phyloP scores from a whole-genome alignment of 164 flowering plant species.

The Protea cynaroides region DNA sequence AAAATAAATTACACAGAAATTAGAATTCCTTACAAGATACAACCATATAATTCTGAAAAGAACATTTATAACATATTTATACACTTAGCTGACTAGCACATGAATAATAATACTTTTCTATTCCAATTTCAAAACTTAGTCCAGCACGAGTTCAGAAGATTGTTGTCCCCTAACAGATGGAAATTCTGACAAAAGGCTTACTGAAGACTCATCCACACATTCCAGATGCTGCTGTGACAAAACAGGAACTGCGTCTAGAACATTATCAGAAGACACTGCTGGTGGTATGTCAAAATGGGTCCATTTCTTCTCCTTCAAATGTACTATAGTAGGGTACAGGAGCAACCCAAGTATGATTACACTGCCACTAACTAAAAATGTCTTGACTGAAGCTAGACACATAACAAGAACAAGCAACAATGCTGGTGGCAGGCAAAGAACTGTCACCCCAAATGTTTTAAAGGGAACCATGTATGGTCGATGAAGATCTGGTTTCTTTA shows the following conservation, averaged over 20 bases:
- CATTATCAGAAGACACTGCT: slow-evolving; percentile 9
- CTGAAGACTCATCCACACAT: slow-evolving; percentile 39
- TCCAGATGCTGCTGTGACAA: slow-evolving; percentile 21
- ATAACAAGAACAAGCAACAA: slow-evolving; percentile 69
- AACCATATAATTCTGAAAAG: neutral
- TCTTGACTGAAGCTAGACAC: slow-evolving; percentile 67
- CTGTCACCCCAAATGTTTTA: slow-evolving; percentile 49
- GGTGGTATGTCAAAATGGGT: slow-evolving; percentile 20
- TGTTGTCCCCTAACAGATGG: slow-evolving; percentile 17
- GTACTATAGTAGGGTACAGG: slow-evolving; percentile 39
- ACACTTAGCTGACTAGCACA: neutral
- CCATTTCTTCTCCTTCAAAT: slow-evolving; percentile 49
- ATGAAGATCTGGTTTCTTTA: slow-evolving; percentile 74
- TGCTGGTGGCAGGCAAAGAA: slow-evolving; percentile 79
- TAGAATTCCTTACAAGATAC: neutral
- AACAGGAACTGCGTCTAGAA: slow-evolving; percentile 21
- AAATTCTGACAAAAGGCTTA: slow-evolving; percentile 41
- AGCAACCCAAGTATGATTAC: slow-evolving; percentile 48
- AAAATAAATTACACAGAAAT: neutral
- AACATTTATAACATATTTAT: neutral
- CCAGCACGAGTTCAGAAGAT: slow-evolving; percentile 16
- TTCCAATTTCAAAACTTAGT: slow-evolving; percentile 19
- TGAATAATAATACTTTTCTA: slow-evolving; percentile 3
- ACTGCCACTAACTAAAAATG: slow-evolving; percentile 50
- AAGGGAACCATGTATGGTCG: slow-evolving; percentile 81